Evolutionary conservation across 192 early-diverging fungal genomes (phyloP).

Genomic region (Thamnidium elegans): DNA sequence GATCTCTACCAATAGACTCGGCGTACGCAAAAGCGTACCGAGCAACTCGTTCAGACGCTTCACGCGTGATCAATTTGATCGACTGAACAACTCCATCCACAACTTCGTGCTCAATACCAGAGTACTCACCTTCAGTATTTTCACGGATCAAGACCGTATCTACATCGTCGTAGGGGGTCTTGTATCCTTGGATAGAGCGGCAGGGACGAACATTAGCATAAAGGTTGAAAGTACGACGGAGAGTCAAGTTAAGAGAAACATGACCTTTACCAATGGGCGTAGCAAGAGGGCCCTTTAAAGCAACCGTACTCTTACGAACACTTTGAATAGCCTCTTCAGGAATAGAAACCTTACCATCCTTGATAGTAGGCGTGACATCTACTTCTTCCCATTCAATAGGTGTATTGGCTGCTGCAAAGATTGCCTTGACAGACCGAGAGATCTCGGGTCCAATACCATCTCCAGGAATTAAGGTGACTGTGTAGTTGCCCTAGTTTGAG

Average conservation of each 20-base stretch:
- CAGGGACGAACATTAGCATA: slow-evolving; percentile 99
- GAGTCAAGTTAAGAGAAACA: slow-evolving; percentile 89
- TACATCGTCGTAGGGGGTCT: slow-evolving; percentile 94
- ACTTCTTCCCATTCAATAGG: slow-evolving; percentile 97
- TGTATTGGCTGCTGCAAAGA: slow-evolving; percentile 88
- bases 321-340: slow-evolving; percentile 89
- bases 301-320: slow-evolving; percentile 94
- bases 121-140: slow-evolving; percentile 99
- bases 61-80: slow-evolving; percentile 98
- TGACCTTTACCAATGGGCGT: slow-evolving; percentile 99
- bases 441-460: slow-evolving; percentile 93
- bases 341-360: slow-evolving; percentile 90
- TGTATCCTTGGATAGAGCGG: slow-evolving; percentile 94
- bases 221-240: slow-evolving; percentile 93
- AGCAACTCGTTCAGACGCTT: slow-evolving; percentile 87
- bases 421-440: slow-evolving; percentile 84
- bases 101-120: slow-evolving; percentile 96
- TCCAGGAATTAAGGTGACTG: slow-evolving; percentile 87
- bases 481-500: slow-evolving; percentile 67
- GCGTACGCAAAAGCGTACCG: slow-evolving; percentile 97
- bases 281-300: slow-evolving; percentile 95
- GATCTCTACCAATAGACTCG: slow-evolving; percentile 80
- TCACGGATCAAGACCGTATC: slow-evolving; percentile 98
- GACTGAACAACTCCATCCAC: slow-evolving; percentile 97
- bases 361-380: slow-evolving; percentile 88